Evolutionary conservation across 2,329 filamentous ascomycete genomes (phyloP), one percentile per base, ranked within the genome.

Genomic region (Leptographium flavum): DNA sequence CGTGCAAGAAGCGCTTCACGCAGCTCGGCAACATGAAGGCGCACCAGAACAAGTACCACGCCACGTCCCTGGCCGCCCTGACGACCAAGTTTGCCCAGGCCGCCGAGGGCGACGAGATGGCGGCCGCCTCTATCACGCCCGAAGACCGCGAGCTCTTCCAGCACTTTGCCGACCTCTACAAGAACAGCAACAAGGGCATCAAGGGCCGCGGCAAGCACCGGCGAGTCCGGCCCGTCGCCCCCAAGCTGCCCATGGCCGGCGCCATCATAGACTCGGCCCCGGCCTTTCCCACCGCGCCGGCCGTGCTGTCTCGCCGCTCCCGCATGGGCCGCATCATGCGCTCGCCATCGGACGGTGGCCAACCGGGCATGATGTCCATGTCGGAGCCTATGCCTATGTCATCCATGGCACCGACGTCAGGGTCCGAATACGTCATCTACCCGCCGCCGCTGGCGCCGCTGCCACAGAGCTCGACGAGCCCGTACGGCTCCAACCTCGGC

Each of bases 111-210:
- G 74, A 81, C 32, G 65, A 69, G 5, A 76, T 88, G n/a, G 67
- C 73, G 0, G 71, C 79, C 32, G 62, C 65, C 5, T 19, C 45
- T 21, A 50, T 53, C 22, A 48, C 49, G 4, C 30, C 27, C 14
- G 45, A 45, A 19, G 86, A 95, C 55, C 79, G 76, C 49, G 81
- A 87, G 48, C 69, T 95, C 42, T 87, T 83, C 68, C 76, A 30
- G 53, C 94, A 94, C 64, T 92, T 96, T 58, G 74, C 80, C 4
- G 73, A 73, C 1, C 70, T 94, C n/a, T 95, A 94, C 72, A 94
- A 94, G 69, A 93, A 96, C 65, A 88, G 83, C 65, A 96, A 96
- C 73, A 94, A 94, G 63, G 92, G 92, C 1, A 95, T 96, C 69
- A 96, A 95, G 64, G 92, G 92, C 11, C 79, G 92, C 39, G 92